A percentile compares a stretch with the other conserved stretches of the same genome.
phyloP scores from a whole-genome alignment of 2,329 filamentous ascomycete species.

The Aquanectria penicillioides region DNA sequence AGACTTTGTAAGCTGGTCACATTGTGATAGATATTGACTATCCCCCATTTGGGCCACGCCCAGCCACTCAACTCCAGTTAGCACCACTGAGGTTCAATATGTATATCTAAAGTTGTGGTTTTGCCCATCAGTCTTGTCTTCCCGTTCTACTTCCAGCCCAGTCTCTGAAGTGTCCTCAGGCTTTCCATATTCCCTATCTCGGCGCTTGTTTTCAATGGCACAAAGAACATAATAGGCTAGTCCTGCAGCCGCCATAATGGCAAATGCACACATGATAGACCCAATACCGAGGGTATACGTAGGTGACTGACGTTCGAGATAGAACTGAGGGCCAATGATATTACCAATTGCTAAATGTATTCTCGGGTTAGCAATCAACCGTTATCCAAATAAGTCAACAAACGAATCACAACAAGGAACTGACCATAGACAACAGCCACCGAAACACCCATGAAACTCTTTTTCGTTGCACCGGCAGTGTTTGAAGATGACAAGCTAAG shows the following conservation, averaged over 20 bases:
- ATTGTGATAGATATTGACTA: no score
- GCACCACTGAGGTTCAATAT: no score
- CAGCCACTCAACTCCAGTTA: no score
- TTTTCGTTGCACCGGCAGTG: conserved; percentile 44
- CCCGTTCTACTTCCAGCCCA: conserved; percentile 19
- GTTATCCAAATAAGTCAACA: neutral
- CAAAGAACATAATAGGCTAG: conserved; percentile 33
- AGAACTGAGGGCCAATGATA: conserved; percentile 45
- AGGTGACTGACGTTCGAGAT: conserved; percentile 40
- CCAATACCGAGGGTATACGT: conserved; percentile 41
- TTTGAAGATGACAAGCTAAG: conserved; percentile 45
- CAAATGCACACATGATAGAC: conserved; percentile 39
- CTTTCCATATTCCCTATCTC: conserved; percentile 18
- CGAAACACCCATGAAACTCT: conserved; percentile 42
- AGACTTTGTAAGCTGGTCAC: no score
- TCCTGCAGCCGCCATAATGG: conserved; percentile 34
- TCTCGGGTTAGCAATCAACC: neutral
- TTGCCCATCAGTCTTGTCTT: conserved; percentile 29
- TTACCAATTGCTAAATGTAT: conserved; percentile 38
- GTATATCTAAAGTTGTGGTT: conserved; percentile 34
- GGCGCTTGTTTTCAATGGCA: conserved; percentile 35
- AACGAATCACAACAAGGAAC: neutral
- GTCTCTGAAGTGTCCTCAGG: no score
- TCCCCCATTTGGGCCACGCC: no score
- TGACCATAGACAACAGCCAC: conserved; percentile 42